A percentile compares a stretch with the other conserved stretches of the same genome.
phyloP scores from a whole-genome alignment of 2,329 filamentous ascomycete genomes.

The Xylaria sp. region DNA sequence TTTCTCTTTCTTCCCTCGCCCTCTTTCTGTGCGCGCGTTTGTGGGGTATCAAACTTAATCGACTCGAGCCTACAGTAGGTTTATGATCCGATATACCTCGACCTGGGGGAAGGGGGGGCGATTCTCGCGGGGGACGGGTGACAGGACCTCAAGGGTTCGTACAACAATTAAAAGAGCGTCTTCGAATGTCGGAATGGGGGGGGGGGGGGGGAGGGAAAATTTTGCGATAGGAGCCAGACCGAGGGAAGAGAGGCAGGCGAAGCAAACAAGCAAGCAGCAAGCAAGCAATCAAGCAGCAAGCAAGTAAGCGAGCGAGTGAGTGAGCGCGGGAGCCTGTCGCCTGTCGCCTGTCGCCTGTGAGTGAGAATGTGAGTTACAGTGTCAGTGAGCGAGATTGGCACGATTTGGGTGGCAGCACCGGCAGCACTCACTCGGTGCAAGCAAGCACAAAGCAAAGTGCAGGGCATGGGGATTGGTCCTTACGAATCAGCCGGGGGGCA shows the following conservation, averaged over 20 bases:
- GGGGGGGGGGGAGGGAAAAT: neutral
- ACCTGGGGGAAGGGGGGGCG: neutral
- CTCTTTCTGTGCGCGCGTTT: neutral
- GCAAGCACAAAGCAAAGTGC: constrained; percentile 14
- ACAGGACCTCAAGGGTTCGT: neutral
- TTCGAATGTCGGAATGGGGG: neutral
- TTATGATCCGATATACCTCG: neutral
- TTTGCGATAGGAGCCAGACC: neutral
- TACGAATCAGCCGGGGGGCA: constrained; percentile 26
- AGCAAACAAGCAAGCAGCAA: neutral
- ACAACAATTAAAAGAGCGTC: neutral
- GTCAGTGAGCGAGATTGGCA: constrained; percentile 13
- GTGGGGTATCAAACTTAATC: neutral
- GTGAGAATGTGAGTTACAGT: neutral
- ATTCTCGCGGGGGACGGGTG: too few species aligned
- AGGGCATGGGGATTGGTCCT: constrained; percentile 23
- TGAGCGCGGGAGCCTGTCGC: constrained; percentile 1
- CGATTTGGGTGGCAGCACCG: constrained; percentile 26
- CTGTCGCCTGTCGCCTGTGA: too few species aligned
- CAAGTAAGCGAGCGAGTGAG: constrained; percentile 15
- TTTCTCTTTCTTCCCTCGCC: neutral
- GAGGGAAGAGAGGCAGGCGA: neutral
- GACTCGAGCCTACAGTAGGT: neutral
- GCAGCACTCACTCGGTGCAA: neutral
- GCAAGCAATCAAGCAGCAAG: too few species aligned